Evolutionary conservation across 495 filamentous ascomycete species (phyloP), one percentile per base, ranked within the genome.

Genomic region (Penicillium alfredii): DNA sequence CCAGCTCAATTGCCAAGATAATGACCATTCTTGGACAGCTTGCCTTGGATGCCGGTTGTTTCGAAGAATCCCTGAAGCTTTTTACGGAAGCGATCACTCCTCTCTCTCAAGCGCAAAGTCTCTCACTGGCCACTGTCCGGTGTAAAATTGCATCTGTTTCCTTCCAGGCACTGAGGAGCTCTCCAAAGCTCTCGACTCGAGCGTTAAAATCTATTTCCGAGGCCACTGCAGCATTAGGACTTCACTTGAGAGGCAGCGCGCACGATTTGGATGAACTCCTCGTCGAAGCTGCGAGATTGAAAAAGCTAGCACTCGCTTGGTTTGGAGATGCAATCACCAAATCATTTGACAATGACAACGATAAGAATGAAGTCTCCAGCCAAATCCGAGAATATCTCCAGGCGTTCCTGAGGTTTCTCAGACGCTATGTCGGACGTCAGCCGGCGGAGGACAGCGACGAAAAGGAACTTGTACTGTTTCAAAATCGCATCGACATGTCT

Each of bases 211-310:
- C 59, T 11, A 40, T 60, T 4, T 41, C 47, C 9, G 56, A 64
- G 19, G 61, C 64, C 1, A 56, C 60, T 4, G 56, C 66, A 29
- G 69, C 80, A 0, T 38, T 83, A 9, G 71, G 75, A 6, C 63
- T 77, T n/a, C 66, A 75, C 0, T 51, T 87, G 9, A 73, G 77
- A 38, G 84, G 84, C 1, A 80, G 75, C 9, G 55, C 68, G 3
- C 51, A 54, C 8, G 82, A 86, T 35, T 55, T 89, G n/a, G 82
- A 88, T 44, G 81, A 85, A 19, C 62, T 89, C 1, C 53, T 88
- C 9, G 59, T 69, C 9, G 80, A 77, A 40, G 64, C 84, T n/a
- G 79, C 74, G 16, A 67, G 61, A 23, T 66, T 80, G 15, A 74
- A 84, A 42, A 82, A 78, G 47, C 55, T 75, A 11, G 71, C 74